phyloP scores from a whole-genome alignment of 257 asterid species.

The Ballota nigra region DNA sequence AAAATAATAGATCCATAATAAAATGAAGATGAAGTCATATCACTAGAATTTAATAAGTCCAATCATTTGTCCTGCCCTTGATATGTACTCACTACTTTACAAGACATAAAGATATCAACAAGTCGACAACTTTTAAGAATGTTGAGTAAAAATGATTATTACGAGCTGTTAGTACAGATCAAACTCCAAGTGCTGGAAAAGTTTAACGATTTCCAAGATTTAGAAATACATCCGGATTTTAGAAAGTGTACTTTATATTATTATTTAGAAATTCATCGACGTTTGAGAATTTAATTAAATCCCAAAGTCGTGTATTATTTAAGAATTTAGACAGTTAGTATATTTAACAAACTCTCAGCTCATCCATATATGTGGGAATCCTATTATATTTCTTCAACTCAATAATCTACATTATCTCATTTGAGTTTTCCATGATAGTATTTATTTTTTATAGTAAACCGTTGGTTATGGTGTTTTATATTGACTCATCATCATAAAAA shows the following conservation, averaged over 20 bases:
- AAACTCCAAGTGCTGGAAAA: conserved; percentile 30
- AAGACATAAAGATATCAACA: conserved; percentile 36
- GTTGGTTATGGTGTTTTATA: neutral
- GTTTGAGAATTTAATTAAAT: conserved; percentile 15
- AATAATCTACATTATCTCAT: conserved; percentile 31
- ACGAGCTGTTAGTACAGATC: conserved; percentile 25
- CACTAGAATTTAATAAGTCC: conserved; percentile 13
- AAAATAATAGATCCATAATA: no score
- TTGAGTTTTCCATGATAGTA: conserved; percentile 6
- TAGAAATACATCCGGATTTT: neutral
- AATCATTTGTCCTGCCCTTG: conserved; percentile 29
- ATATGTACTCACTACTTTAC: conserved; percentile 27
- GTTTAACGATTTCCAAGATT: conserved; percentile 31
- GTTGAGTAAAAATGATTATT: conserved; percentile 15
- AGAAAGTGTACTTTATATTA: conserved; percentile 6
- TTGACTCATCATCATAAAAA: neutral
- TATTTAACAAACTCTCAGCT: conserved; percentile 21
- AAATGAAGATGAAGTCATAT: neutral
- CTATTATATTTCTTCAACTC: conserved; percentile 19
- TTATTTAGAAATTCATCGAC: conserved; percentile 8
- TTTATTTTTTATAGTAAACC: conserved; percentile 9
- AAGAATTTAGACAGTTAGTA: conserved; percentile 4
- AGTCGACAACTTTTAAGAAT: conserved; percentile 35
- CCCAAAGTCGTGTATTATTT: conserved; percentile 12
- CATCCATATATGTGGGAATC: conserved; percentile 44